These are phyloP conservation scores for Warburgia ugandensis DNA, from an alignment of 164 flowering plant genomes.

Conservation along the genomic window DNA sequence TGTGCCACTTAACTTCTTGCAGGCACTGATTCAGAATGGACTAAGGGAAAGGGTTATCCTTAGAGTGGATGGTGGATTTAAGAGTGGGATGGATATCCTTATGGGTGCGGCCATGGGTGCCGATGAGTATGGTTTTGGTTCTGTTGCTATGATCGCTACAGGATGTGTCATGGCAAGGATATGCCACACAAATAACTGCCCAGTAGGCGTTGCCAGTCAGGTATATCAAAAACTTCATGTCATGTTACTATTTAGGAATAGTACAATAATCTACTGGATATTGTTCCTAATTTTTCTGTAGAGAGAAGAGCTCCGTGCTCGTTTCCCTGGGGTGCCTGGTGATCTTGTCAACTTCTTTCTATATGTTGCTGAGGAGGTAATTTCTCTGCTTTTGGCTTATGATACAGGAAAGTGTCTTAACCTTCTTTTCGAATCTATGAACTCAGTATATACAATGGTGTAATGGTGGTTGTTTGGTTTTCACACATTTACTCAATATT, in stretches of 20 bases:
- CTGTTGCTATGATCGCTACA: conserved; percentile 98
- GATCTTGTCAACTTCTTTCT: conserved; percentile 96
- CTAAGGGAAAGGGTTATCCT: conserved; percentile 96
- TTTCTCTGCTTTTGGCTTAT: conserved; percentile 8
- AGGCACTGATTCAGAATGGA: conserved; percentile 90
- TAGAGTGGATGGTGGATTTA: conserved; percentile 96
- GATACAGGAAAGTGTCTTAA: not conserved
- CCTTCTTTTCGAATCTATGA: too few species aligned
- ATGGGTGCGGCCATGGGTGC: conserved; percentile 99
- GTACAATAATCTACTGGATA: not conserved
- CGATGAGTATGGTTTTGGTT: conserved; percentile 98
- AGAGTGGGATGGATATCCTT: conserved; percentile 92
- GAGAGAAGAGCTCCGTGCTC: conserved; percentile 96
- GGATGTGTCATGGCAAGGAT: conserved; percentile 99
- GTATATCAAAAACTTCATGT: conserved; percentile 23
- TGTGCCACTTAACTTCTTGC: conserved; percentile 12
- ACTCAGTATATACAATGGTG: not conserved
- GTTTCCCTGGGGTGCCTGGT: conserved; percentile 98
- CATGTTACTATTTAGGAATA: not conserved
- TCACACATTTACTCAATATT: not conserved
- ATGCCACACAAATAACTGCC: conserved; percentile 98
- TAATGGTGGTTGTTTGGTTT: not conserved
- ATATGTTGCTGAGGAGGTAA: conserved; percentile 98
- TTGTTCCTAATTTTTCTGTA: conserved; percentile 15
- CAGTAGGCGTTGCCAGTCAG: conserved; percentile 99